A percentile compares a stretch with the other conserved stretches of the same genome.
phyloP scores from a whole-genome alignment of 1,284 basidiomycete genomes.

The Psilocybe mexicana region DNA sequence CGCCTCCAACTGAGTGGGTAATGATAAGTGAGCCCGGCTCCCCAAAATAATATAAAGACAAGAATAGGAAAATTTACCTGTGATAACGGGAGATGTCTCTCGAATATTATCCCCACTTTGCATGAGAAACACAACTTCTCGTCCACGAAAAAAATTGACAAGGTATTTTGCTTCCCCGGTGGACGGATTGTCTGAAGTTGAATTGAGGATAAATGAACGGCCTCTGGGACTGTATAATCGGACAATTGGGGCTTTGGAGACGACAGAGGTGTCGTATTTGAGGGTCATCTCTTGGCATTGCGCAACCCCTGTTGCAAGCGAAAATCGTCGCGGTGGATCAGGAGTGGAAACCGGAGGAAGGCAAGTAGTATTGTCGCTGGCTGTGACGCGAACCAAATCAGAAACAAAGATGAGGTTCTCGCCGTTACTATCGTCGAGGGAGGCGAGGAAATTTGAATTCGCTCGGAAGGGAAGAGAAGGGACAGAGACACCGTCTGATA shows the following conservation, averaged over 20 bases:
- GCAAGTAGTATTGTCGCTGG: slow-evolving; percentile 42
- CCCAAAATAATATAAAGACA: not conserved
- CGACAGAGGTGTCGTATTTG: slow-evolving; percentile 38
- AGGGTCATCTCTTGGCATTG: slow-evolving; percentile 57
- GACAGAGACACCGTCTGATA: slow-evolving; percentile 43
- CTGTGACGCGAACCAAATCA: slow-evolving; percentile 45
- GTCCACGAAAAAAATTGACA: slow-evolving; percentile 40
- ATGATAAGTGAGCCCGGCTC: not conserved
- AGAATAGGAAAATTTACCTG: slow-evolving; percentile 27
- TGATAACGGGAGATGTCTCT: slow-evolving; percentile 37
- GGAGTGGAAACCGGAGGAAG: slow-evolving; percentile 28
- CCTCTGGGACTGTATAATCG: slow-evolving; percentile 47
- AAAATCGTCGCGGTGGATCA: slow-evolving; percentile 25
- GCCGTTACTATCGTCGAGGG: slow-evolving; percentile 49
- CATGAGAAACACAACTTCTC: slow-evolving; percentile 44
- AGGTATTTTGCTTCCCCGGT: slow-evolving; percentile 43
- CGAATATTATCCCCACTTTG: slow-evolving; percentile 32
- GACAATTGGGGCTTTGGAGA: slow-evolving; percentile 39
- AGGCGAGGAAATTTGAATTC: slow-evolving; percentile 53
- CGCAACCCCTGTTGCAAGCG: slow-evolving; percentile 29
- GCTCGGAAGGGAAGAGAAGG: slow-evolving; percentile 53
- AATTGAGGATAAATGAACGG: slow-evolving; percentile 39
- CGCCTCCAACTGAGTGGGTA: slow-evolving; percentile 16
- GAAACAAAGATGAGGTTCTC: slow-evolving; percentile 44
- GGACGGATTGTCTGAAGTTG: slow-evolving; percentile 29